These are phyloP conservation scores for Fusarium chaquense DNA, from an alignment of 2,329 filamentous ascomycete species.

Conservation along the genomic window DNA sequence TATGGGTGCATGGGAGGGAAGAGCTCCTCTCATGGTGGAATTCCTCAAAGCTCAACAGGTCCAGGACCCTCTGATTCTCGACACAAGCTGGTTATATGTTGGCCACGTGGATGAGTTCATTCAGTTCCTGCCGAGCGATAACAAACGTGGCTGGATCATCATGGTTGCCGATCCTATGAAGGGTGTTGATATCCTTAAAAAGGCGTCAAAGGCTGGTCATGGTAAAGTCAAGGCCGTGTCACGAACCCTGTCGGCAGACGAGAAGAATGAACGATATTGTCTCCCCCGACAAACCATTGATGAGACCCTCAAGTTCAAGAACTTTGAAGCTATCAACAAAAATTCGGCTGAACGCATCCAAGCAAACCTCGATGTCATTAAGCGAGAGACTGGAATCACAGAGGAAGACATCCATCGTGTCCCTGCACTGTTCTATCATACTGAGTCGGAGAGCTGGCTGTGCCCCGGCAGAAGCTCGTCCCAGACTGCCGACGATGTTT, in stretches of 20 bases:
- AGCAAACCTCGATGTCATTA: constrained; percentile 41
- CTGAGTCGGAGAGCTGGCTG: background rate
- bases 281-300: constrained; percentile 31
- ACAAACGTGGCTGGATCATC: constrained; percentile 44
- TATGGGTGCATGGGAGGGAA: constrained; percentile 29
- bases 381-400: constrained; percentile 43
- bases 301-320: constrained; percentile 23
- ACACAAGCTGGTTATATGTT: constrained; percentile 45
- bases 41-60: constrained; percentile 52
- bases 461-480: background rate
- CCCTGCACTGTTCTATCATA: constrained; percentile 34
- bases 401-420: constrained; percentile 43
- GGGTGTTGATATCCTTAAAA: constrained; percentile 38
- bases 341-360: constrained; percentile 34
- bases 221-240: constrained; percentile 34
- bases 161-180: constrained; percentile 41
- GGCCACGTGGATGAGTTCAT: constrained; percentile 50
- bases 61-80: constrained; percentile 53
- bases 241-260: background rate
- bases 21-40: constrained; percentile 39
- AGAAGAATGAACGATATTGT: background rate
- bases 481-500: fast-evolving
- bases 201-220: constrained; percentile 31
- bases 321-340: constrained; percentile 28
- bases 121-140: constrained; percentile 47